Conservation (phyloP, 768 basidiomycete genomes). For the Tylopilus vinaceipallidus region DNA sequence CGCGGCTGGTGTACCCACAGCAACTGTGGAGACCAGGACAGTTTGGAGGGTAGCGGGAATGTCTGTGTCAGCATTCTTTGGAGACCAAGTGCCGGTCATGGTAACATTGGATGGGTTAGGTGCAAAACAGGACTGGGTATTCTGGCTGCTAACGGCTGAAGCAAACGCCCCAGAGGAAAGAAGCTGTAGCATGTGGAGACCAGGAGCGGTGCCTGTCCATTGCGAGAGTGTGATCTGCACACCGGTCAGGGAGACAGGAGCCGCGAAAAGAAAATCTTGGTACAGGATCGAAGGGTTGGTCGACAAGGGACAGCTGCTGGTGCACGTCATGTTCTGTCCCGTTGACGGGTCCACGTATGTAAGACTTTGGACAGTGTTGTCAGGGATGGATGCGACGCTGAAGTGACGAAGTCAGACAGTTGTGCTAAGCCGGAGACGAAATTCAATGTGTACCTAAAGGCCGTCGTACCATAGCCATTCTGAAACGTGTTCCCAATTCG, state of each 20-base stretch:
- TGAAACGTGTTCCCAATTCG: conserved; percentile 92
- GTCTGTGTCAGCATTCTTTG: conserved; percentile 59
- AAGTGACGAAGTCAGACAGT: conserved; percentile 7
- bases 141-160: conserved; percentile 61
- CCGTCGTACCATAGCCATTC: conserved; percentile 76
- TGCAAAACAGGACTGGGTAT: conserved; percentile 73
- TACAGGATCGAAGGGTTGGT: conserved; percentile 75
- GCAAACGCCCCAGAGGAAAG: conserved; percentile 91
- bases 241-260: conserved; percentile 71
- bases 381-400: conserved; percentile 86
- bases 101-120: conserved; percentile 69
- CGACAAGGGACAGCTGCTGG: conserved; percentile 74
- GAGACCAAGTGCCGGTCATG: conserved; percentile 68
- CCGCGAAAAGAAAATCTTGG: conserved; percentile 89
- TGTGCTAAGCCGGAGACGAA: not conserved
- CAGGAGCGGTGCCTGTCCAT: conserved; percentile 74
- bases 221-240: conserved; percentile 78
- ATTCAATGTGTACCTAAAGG: conserved; percentile 62
- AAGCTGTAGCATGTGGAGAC: conserved; percentile 88
- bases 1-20: conserved; percentile 58
- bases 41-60: conserved; percentile 80
- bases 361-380: conserved; percentile 77
- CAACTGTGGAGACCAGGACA: conserved; percentile 66
- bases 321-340: conserved; percentile 75
- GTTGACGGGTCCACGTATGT: conserved; percentile 76